Base-by-base conservation (phyloP, 2,329 filamentous ascomycete genomes). In the Hypoxylon sp. region DNA sequence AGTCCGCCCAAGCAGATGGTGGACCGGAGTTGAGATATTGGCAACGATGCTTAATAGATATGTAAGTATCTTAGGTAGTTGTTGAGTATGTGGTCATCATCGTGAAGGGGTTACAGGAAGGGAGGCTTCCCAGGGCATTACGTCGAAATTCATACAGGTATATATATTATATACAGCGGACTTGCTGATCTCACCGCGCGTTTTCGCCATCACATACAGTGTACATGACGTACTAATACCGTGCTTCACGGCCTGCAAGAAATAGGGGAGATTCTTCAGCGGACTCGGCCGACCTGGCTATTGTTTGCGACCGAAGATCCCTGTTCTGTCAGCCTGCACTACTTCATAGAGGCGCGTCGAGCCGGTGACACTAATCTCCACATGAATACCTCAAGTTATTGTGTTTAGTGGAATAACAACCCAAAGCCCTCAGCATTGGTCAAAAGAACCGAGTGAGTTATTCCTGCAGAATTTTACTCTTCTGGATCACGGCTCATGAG, bases 311-410 rank as follows among this genome's bases (percentile, higher is more conserved):
- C 19, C 26, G n/a, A 8, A 26, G 2, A 55, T 31, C 31, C 29
- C 35, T 55, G 26, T 13, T 44, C 22, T 44, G 19, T 31, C 14
- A 3, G 14, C 14, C 11, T 11, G 13, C 37, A 17, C 17, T 29
- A 10, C 29, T 39, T 13, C 37, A n/a, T 42, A 17, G 37, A 31
- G 17, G n/a, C 24, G 24, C 37, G 14, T 19, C 37, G 24, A 42
- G 8, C 26, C 17, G 3, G 6, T 26, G 39, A 14, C 39, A 22
- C 13, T 42, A 13, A 26, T 46, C 29, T 22, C 26, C 26, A n/a
- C 96, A 94, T 81, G 94, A 97, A 79, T 62, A 91, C 94, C 66
- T 31, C 94, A 69, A 96, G 95, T 66, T 31, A 6, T 33, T 14
- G 24, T 19, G 3, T n/a, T 22, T n/a, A 26, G 37, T 42, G 8